Percentiles rank a stretch among this genome's conserved stretches.
Evolutionary conservation across 345 rosid species (phyloP).

Genomic region (Citrus inodora): DNA sequence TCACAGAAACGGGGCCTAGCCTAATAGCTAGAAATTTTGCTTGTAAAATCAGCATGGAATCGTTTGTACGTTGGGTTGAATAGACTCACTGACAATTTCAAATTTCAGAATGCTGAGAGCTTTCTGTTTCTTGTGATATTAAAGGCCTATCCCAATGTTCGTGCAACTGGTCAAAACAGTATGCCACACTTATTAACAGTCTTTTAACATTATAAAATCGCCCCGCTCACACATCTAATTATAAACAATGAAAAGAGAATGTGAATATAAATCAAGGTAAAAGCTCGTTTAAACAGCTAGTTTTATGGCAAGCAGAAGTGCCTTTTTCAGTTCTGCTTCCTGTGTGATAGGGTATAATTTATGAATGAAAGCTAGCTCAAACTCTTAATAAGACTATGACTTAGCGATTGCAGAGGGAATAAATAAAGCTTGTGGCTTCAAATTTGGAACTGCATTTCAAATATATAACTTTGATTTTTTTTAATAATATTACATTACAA

Average conservation of each 20-base stretch:
- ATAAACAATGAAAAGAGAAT: too few species aligned
- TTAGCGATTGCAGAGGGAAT: neutral
- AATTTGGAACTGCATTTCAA: neutral
- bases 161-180: neutral
- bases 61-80: neutral
- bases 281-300: neutral
- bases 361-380: neutral
- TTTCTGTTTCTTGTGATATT: neutral
- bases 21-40: neutral
- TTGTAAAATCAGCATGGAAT: slow-evolving; percentile 6
- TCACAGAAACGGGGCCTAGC: neutral
- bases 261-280: neutral
- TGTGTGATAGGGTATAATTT: neutral
- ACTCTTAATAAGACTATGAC: neutral
- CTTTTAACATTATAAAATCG: neutral
- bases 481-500: too few species aligned
- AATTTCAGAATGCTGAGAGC: neutral
- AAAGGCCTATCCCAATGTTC: neutral
- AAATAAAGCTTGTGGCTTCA: neutral
- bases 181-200: neutral
- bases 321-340: neutral
- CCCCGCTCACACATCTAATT: neutral
- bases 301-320: neutral
- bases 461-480: too few species aligned
- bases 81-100: neutral